These are phyloP conservation scores for Populus tremula DNA, from an alignment of 345 rosid genomes.

Conservation along the genomic window DNA sequence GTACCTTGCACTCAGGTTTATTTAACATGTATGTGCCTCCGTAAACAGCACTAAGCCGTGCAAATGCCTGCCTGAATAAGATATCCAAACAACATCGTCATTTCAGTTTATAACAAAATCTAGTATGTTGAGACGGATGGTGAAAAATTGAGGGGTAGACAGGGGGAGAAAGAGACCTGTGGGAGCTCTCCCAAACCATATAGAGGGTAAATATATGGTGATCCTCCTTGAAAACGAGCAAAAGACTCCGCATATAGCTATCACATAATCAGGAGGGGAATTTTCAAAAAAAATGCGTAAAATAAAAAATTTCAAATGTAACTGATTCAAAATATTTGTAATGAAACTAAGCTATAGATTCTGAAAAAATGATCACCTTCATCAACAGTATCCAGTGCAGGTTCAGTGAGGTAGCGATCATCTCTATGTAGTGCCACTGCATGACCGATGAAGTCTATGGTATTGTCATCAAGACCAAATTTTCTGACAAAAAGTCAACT, in stretches of 20 bases:
- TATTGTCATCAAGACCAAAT: constrained; percentile 80
- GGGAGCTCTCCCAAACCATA: constrained; percentile 98
- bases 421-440: constrained; percentile 90
- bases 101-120: not conserved
- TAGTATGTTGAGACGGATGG: not conserved
- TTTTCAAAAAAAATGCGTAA: not conserved
- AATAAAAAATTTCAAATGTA: constrained; percentile 8
- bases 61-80: constrained; percentile 65
- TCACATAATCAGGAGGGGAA: constrained; percentile 16
- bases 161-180: constrained; percentile 50
- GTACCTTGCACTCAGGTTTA: constrained; percentile 93
- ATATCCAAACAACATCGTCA: not conserved
- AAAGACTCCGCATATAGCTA: constrained; percentile 89
- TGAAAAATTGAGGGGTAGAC: not conserved
- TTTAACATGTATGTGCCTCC: constrained; percentile 98
- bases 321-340: not conserved
- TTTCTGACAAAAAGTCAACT: constrained; percentile 48
- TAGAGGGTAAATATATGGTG: constrained; percentile 91
- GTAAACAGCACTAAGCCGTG: constrained; percentile 95
- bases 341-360: not conserved
- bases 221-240: constrained; percentile 98
- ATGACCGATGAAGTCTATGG: constrained; percentile 97
- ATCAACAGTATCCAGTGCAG: constrained; percentile 95
- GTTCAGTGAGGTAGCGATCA: constrained; percentile 70
- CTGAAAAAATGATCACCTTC: constrained; percentile 55